A percentile compares a stretch with the other conserved stretches of the same genome.
These are phyloP conservation scores for Arabidopsis lyrata DNA, from an alignment of 441 rosid genomes.

Conservation along the genomic window DNA sequence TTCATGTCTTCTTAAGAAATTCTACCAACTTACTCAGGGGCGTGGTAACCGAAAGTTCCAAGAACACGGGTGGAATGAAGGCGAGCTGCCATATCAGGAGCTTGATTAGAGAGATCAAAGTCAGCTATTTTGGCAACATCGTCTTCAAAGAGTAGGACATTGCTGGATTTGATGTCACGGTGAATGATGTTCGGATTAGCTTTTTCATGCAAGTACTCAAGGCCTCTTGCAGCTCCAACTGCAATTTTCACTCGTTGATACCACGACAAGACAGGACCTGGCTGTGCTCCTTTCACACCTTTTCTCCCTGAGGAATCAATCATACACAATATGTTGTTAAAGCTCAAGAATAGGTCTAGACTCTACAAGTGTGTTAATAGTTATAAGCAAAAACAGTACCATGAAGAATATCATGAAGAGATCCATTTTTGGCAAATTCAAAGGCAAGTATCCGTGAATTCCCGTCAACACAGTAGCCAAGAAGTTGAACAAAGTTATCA, in stretches of 20 bases:
- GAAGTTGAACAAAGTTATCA: constrained; percentile 71
- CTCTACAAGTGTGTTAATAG: not conserved
- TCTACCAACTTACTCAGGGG: constrained; percentile 74
- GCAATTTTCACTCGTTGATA: constrained; percentile 75
- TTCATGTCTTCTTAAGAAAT: constrained; percentile 6
- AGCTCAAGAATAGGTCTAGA: not conserved
- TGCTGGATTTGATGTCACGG: constrained; percentile 77
- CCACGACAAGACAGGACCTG: constrained; percentile 74
- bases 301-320: constrained; percentile 59
- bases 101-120: constrained; percentile 80
- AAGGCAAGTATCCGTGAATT: constrained; percentile 64
- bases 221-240: constrained; percentile 81
- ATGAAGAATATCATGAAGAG: constrained; percentile 78
- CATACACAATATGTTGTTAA: constrained; percentile 4
- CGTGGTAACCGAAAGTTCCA: constrained; percentile 79
- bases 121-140: constrained; percentile 83
- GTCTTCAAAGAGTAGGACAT: constrained; percentile 70
- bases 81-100: constrained; percentile 80
- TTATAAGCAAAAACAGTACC: constrained; percentile 46
- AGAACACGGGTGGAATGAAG: constrained; percentile 82
- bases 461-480: constrained; percentile 76
- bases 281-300: constrained; percentile 82
- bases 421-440: constrained; percentile 79
- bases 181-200: constrained; percentile 73
- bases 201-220: constrained; percentile 72